Base-by-base conservation (phyloP, 768 basidiomycete species). In the Russula olivacea region DNA sequence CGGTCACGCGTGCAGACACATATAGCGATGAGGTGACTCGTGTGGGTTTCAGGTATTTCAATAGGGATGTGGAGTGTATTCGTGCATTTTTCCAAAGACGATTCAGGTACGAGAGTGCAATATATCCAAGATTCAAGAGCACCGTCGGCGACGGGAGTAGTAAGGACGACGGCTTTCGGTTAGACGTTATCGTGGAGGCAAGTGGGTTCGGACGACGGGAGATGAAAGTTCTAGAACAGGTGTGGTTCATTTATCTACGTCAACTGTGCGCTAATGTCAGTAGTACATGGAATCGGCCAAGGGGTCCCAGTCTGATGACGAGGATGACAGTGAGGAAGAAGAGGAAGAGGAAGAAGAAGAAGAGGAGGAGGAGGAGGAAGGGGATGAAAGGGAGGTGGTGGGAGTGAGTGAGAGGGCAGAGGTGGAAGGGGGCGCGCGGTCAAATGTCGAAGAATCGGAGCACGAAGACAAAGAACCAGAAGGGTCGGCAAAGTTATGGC, bases 31-130 rank as follows among this genome's bases (percentile, higher is more conserved):
- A 2, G 54, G 52, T 40, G 41, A 53, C 50, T 63, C 48, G 66
- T 32, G n/a, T 61, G 38, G 38, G 61, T 65, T 51, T 41, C 62
- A 96, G 95, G 92, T 99, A 97, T 77, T 99, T 99, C 77, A 96
- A 98, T 74, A 87, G 97, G 23, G 97, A 99, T 74, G 97, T 99
- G 9, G 89, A 96, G 63, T 98, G 97, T 73, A 93, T 99, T 68
- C 83, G 93, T 38, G 86, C 83, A 10, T 99, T 97, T 77, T 98
- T 99, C 79, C 81, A 80, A 70, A 81, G 92, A 63, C 79, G 95
- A 28, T 98, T 98, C 77, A 83, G 86, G 63, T 99, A 96, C 72
- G 97, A 98, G 75, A 94, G 93, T 63, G 77, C 81, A 0, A 74
- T 94, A 47, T 98, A 91, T 75, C 97, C 97, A 15, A 83, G 83